Conservation (phyloP, 2,329 filamentous ascomycete species). For the Ceratocystis cacaofunesta region DNA sequence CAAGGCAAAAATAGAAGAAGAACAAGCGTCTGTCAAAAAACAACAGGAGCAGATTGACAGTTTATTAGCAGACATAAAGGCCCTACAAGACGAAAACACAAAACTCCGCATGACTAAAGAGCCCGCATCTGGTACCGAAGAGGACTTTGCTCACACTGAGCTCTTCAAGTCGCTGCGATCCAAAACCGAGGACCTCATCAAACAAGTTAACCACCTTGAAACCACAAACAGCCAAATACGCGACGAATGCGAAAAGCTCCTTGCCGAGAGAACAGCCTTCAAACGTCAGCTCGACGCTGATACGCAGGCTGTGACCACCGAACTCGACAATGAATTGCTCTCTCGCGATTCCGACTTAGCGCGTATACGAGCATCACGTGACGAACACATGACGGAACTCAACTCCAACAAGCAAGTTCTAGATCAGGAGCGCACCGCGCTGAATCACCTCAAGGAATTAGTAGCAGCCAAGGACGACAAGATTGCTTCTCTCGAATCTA, state of each 20-base stretch:
- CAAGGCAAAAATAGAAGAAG: constrained; percentile 63
- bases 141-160: constrained; percentile 85
- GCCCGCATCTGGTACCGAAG: constrained; percentile 61
- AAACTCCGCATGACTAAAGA: constrained; percentile 47
- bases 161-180: constrained; percentile 83
- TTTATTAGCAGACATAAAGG: constrained; percentile 61
- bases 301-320: constrained; percentile 52
- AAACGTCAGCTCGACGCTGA: constrained; percentile 71
- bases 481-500: constrained; percentile 67
- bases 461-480: constrained; percentile 64
- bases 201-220: constrained; percentile 80
- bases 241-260: constrained; percentile 71
- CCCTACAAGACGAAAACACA: constrained; percentile 55
- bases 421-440: constrained; percentile 56
- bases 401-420: constrained; percentile 63
- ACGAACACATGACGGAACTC: constrained; percentile 73
- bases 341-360: constrained; percentile 72
- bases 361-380: constrained; percentile 66
- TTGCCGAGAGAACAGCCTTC: constrained; percentile 71
- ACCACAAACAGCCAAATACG: constrained; percentile 72
- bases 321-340: constrained; percentile 69
- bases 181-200: constrained; percentile 85
- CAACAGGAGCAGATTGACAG: constrained; percentile 79
- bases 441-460: constrained; percentile 65
- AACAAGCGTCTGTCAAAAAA: constrained; percentile 59